phyloP scores from a whole-genome alignment of 2,329 filamentous ascomycete genomes.

The Colletotrichum chrysophilum region DNA sequence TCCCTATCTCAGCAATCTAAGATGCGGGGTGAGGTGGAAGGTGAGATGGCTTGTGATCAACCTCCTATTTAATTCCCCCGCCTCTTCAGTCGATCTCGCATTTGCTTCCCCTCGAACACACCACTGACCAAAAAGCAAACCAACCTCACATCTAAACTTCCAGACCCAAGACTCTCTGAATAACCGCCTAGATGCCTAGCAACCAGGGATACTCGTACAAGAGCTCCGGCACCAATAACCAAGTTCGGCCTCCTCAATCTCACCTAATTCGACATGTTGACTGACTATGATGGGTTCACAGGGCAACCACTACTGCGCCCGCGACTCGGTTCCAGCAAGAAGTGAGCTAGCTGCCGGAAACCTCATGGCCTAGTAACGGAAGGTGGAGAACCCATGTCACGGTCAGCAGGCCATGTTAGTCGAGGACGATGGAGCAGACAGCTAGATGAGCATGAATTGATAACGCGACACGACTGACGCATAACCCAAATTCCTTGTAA shows the following conservation, averaged over 20 bases:
- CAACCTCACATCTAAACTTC: not conserved
- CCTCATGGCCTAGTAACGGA: not conserved
- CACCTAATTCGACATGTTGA: not conserved
- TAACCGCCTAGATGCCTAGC: slow-evolving; percentile 21
- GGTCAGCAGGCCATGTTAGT: not conserved
- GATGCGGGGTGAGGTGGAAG: not conserved
- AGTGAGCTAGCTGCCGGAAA: not conserved
- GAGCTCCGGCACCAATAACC: slow-evolving; percentile 65
- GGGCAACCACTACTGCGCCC: slow-evolving; percentile 73
- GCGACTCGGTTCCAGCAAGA: slow-evolving; percentile 48
- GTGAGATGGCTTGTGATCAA: not conserved
- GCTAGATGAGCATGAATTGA: not conserved
- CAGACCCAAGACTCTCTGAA: not conserved
- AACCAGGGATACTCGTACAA: slow-evolving; percentile 45
- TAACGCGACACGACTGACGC: not conserved
- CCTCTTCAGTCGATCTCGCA: not conserved
- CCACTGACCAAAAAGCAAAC: not conserved
- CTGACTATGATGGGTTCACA: slow-evolving; percentile 29
- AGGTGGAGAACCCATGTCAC: not conserved
- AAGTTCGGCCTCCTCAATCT: slow-evolving; percentile 47
- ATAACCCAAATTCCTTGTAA: not conserved
- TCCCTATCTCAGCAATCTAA: not conserved
- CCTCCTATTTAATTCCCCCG: not conserved
- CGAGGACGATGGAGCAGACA: no score
- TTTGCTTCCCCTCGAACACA: no score